Evolutionary conservation across 2,329 filamentous ascomycete genomes (phyloP), one percentile per base, ranked within the genome.

Genomic region (Fusarium miscanthi): DNA sequence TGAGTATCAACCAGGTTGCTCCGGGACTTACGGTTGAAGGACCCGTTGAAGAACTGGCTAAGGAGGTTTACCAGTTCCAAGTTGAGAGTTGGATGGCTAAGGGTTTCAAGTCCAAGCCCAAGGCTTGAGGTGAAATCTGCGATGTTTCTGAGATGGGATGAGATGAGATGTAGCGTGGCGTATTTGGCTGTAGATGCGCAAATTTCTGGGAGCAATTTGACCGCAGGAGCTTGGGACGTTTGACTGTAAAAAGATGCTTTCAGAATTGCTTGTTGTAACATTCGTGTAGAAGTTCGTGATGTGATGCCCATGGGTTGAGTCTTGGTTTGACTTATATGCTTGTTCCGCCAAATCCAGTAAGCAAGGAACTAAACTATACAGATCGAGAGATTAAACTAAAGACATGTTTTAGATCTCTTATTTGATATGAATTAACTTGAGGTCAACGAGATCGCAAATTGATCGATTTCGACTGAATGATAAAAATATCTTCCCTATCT

Each of bases 61-160:
- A 78, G 12, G 77, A 80, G 57, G 69, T 82, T 25, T 78, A 76
- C 56, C 74, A 70, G 12, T 53, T 81, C 27, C 80, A 82, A 6
- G 71, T 72, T 42, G 67, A 74, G 52, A 65, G 43, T 12, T 74
- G 71, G 71, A 74, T 52, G 12, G 25, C n/a, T 4, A 59, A 69
- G 41, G 71, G 71, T 6, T 71, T 69, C 31, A 61, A 63, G 57
- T 59, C 61, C 27, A 66, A 69, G 57, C 42, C 66, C 7, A 52
- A 65, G 53, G 43, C 25, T 38, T 66, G 57, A 74, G 45, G 23
- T 19, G 16, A 37, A 17, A 17, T 35, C 27, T 21, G 12, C 11
- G 6, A 8, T 37, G 46, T 17, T 31, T 37, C 14, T 38, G 21
- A 31, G 19, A 27, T 31, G 27, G 31, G 14, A 13, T 38, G 21